A percentile compares a stretch with the other conserved stretches of the same genome.
Evolutionary conservation across 495 filamentous ascomycete species (phyloP).

Genomic region (Elaphomyces granulatus): DNA sequence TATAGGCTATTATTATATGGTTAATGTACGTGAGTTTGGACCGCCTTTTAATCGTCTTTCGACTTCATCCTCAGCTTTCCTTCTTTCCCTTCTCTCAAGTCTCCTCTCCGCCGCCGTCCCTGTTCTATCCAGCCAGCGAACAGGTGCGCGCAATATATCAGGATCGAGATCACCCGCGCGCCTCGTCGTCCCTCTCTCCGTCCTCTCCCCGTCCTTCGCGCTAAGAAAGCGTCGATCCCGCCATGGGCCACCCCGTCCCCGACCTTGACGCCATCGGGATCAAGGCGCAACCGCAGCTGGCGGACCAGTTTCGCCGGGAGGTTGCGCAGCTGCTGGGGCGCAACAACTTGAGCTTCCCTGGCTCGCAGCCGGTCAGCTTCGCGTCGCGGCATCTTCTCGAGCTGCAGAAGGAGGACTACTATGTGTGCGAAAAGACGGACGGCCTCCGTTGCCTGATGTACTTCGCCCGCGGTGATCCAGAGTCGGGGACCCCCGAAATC

Average conservation of each 20-base stretch:
- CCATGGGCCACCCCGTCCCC: slow-evolving; percentile 31
- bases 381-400: slow-evolving; percentile 60
- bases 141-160: no score
- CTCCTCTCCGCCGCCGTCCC: no score
- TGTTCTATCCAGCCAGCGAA: no score
- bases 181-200: no score
- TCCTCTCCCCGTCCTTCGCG: no score
- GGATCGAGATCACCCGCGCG: no score
- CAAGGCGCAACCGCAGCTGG: slow-evolving; percentile 43
- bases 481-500: slow-evolving; percentile 37
- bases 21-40: no score
- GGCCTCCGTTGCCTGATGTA: slow-evolving; percentile 91
- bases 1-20: no score
- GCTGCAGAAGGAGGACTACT: slow-evolving; percentile 73
- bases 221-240: no score
- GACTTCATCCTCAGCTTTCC: no score
- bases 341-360: slow-evolving; percentile 56
- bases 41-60: no score
- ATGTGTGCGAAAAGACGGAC: slow-evolving; percentile 96
- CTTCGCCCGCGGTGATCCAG: slow-evolving; percentile 44
- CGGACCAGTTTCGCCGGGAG: slow-evolving; percentile 48
- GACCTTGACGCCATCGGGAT: slow-evolving; percentile 41
- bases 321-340: slow-evolving; percentile 65
- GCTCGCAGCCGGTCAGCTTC: slow-evolving; percentile 92
- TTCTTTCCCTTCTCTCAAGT: no score